Conservation (phyloP, 1,284 basidiomycete genomes). For the Heterobasidion irregulare region DNA sequence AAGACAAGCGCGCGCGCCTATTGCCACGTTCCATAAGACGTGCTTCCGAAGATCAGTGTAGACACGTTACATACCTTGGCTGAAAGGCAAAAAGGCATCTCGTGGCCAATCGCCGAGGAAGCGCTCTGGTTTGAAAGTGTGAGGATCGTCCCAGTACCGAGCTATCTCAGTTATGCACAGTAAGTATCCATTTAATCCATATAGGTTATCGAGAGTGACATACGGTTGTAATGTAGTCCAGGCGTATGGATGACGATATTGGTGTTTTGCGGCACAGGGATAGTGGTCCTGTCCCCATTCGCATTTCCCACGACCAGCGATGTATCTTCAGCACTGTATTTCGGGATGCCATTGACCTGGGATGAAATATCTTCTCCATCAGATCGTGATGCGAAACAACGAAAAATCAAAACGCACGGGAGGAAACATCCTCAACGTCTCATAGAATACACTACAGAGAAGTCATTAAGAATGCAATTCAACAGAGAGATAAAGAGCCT, state of each 20-base stretch:
- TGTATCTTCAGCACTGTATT: slow-evolving; percentile 38
- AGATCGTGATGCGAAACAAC: background rate
- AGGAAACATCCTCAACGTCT: slow-evolving; percentile 49
- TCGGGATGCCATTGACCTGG: slow-evolving; percentile 39
- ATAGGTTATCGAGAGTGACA: slow-evolving; percentile 1
- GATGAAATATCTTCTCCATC: background rate
- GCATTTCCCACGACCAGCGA: slow-evolving; percentile 25
- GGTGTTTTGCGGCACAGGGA: slow-evolving; percentile 35
- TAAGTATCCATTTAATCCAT: too few relatives aligned
- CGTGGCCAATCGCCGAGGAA: slow-evolving; percentile 40
- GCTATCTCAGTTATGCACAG: slow-evolving; percentile 20
- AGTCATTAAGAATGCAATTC: background rate
- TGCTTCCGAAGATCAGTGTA: background rate
- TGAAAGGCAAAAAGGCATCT: slow-evolving; percentile 47
- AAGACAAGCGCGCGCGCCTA: slow-evolving; percentile 32
- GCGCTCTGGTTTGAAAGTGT: slow-evolving; percentile 40
- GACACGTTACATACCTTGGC: slow-evolving; percentile 27
- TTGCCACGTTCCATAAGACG: background rate
- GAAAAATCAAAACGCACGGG: slow-evolving; percentile 26
- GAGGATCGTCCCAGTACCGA: slow-evolving; percentile 42
- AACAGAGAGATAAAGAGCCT: slow-evolving; percentile 10
- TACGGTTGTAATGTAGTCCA: slow-evolving; percentile 27
- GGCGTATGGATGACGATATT: slow-evolving; percentile 3
- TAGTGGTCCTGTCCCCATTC: slow-evolving; percentile 25
- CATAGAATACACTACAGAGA: slow-evolving; percentile 40